Percentiles rank a stretch among this genome's conserved stretches.
Conservation (phyloP, 352 stramenopile species). For the Phytophthora pini region DNA sequence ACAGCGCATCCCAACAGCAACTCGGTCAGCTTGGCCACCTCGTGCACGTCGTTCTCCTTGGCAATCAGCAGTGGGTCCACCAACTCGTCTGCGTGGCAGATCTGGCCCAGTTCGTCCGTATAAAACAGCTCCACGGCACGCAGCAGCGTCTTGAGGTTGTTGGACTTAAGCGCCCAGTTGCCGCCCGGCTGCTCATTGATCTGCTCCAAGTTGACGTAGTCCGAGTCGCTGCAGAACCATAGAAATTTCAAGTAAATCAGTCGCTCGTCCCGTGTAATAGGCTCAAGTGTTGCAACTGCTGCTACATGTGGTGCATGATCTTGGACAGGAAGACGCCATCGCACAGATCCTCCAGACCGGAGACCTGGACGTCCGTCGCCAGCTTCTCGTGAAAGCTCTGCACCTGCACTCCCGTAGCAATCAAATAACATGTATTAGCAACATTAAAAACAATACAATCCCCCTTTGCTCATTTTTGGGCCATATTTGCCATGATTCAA, state of each 20-base stretch:
- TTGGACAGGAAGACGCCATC: slow-evolving; percentile 86
- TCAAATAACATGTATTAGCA: slow-evolving; percentile 2
- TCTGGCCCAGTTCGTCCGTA: slow-evolving; percentile 79
- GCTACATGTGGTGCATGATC: slow-evolving; percentile 81
- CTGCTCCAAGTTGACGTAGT: slow-evolving; percentile 82
- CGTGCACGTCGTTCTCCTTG: slow-evolving; percentile 70
- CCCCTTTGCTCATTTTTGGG: background rate
- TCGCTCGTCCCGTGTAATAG: background rate
- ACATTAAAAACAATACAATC: background rate
- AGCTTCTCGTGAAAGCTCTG: slow-evolving; percentile 78
- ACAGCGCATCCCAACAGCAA: slow-evolving; percentile 81
- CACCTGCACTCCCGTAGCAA: slow-evolving; percentile 41
- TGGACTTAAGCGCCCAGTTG: slow-evolving; percentile 83
- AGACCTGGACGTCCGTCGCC: slow-evolving; percentile 47
- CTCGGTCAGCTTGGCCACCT: slow-evolving; percentile 76
- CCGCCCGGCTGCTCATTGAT: slow-evolving; percentile 62
- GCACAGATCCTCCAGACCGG: slow-evolving; percentile 62
- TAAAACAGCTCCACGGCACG: slow-evolving; percentile 85
- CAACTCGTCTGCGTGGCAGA: slow-evolving; percentile 72
- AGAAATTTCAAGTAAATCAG: slow-evolving; percentile 12
- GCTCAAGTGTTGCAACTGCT: background rate
- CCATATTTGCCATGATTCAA: slow-evolving; percentile 7
- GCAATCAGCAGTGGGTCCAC: slow-evolving; percentile 75
- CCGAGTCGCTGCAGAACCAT: slow-evolving; percentile 56
- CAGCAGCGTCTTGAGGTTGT: slow-evolving; percentile 83